A percentile compares a stretch with the other conserved stretches of the same genome.
Conservation (phyloP, 441 rosid genomes). For the Geranium incanum region DNA sequence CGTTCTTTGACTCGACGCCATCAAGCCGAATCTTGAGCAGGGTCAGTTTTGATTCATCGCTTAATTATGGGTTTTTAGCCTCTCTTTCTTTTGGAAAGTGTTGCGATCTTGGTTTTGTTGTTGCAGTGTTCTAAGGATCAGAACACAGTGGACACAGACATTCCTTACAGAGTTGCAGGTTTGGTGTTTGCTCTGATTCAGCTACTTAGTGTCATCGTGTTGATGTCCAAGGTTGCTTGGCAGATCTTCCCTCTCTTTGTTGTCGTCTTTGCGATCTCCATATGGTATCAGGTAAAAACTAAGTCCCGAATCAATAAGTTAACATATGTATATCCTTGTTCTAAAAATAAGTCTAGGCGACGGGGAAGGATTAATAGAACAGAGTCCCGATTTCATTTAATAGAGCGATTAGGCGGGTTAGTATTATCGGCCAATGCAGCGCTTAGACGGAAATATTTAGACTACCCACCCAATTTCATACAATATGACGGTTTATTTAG, state of each 20-base stretch:
- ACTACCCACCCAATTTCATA: no score
- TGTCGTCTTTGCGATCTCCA: constrained; percentile 42
- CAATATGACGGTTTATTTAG: no score
- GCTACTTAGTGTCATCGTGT: constrained; percentile 44
- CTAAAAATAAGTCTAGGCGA: no score
- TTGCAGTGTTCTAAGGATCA: constrained; percentile 57
- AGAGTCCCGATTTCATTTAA: no score
- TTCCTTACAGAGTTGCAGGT: constrained; percentile 60
- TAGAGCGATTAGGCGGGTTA: no score
- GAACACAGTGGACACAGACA: constrained; percentile 57
- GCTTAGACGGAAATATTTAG: no score
- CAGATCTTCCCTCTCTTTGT: constrained; percentile 49
- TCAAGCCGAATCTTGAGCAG: constrained; percentile 50
- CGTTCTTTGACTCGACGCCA: constrained; percentile 57
- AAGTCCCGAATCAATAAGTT: not conserved
- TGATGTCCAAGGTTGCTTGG: constrained; percentile 56
- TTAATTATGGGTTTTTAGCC: no score
- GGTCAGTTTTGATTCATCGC: constrained; percentile 29
- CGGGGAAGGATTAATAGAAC: no score
- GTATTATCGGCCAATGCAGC: no score
- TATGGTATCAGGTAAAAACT: constrained; percentile 51
- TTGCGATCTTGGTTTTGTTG: not conserved
- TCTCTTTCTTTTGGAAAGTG: no score
- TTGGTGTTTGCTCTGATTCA: constrained; percentile 56
- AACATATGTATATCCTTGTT: no score